Base-by-base conservation (phyloP, 225 moss, liverwort and hornwort genomes). In the Marchantia polymorpha region DNA sequence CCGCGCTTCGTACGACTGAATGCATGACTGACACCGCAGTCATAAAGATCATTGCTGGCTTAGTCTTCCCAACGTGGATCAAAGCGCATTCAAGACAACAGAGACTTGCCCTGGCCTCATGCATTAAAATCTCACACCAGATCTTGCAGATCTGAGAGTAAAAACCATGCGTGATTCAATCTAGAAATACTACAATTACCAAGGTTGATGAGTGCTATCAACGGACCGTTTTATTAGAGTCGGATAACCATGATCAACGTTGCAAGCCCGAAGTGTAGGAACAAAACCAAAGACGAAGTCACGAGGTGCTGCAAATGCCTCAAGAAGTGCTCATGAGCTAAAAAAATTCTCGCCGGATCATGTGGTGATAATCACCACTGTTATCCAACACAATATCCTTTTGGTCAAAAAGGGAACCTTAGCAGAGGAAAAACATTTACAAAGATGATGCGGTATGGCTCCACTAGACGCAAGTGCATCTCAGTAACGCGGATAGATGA, bases 401-500 rank as follows among this genome's bases (percentile, higher is more conserved):
- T 26, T 13, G 52, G 50, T 23, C 29, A 52, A 73, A 54, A 53
- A 25, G 53, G 73, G 29, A 73, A 13, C 53, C 73, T 53, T 52
- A 13, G 53, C 50, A 16, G 11, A 74, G n/a, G 12, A 27, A 31
- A 75, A 46, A 59, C 54, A 75, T 75, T 75, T 75, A 75, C 75
- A 75, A 59, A 54, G 30, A 56, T 17, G 0, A 56, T 59, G 75
- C 59, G 75, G 58, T 31, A 31, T 58, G 75, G 58, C 58, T 60
- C 77, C 77, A 64, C 49, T 49, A 25, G 16, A 49, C 22, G 64
- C 64, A 77, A 76, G 22, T 23, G 77, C 31, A 61, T 76, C 76
- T 47, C 64, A 25, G 48, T 31, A 12, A 22, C 25, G 10, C 64
- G 48, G 77, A 22, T n/a, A 75, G 74, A 20, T 55, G 56, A 56